A percentile compares a stretch with the other conserved stretches of the same genome.
These are phyloP conservation scores for Gastrodia elata DNA, from an alignment of 106 monocot species.

Conservation along the genomic window DNA sequence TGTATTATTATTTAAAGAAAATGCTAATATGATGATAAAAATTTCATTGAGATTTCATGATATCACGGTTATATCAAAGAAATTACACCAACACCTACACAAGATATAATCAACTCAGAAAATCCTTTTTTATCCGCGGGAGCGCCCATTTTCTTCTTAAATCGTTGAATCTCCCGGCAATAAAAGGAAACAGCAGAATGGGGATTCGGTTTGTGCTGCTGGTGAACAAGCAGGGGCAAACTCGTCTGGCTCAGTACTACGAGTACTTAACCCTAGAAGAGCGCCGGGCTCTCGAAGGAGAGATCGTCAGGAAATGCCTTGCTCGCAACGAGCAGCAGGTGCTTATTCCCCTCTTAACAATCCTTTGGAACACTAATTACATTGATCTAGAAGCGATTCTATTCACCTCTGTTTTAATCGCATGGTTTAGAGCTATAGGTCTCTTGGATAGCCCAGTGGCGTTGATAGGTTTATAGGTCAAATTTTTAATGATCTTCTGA, in stretches of 20 bases:
- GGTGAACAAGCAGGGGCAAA: conserved; percentile 99
- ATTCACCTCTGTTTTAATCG: not conserved
- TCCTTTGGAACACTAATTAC: not conserved
- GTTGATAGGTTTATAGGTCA: not conserved
- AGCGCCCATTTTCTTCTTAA: too few relatives aligned
- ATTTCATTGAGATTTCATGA: too few relatives aligned
- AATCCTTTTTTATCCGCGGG: too few relatives aligned
- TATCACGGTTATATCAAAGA: too few relatives aligned
- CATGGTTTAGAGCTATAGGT: not conserved
- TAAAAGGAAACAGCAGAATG: conserved; percentile 18
- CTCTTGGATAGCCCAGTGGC: not conserved
- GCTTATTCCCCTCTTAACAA: not conserved
- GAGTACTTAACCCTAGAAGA: conserved; percentile 94
- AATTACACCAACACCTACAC: too few relatives aligned
- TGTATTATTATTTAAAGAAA: too few relatives aligned
- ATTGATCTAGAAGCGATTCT: not conserved
- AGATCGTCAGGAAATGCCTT: conserved; percentile 99
- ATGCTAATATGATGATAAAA: too few relatives aligned
- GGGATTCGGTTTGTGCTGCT: conserved; percentile 84
- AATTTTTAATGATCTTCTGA: not conserved
- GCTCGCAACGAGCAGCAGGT: conserved; percentile 93
- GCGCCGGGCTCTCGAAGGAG: conserved; percentile 93
- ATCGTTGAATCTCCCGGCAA: not conserved
- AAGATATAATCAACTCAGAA: too few relatives aligned
- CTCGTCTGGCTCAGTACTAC: conserved; percentile 97